Evolutionary conservation across 129 eudicot genomes (phyloP).

Genomic region (Artemisia argyi): DNA sequence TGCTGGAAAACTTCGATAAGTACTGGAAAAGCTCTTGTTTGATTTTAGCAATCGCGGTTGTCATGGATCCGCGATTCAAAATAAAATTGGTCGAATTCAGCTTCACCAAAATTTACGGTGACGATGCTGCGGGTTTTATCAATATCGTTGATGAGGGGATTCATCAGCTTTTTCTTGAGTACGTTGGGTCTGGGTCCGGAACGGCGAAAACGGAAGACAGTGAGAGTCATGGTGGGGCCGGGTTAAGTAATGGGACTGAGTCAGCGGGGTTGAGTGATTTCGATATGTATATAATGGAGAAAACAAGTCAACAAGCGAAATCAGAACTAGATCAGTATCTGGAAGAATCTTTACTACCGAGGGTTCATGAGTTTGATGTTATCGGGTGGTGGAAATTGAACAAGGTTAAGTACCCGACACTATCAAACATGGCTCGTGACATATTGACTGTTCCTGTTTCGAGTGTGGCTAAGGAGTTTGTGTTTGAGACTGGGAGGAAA

Average conservation of each 20-base stretch:
- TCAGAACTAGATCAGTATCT: constrained; percentile 26
- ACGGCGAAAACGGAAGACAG: too few relatives aligned
- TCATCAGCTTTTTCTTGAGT: constrained; percentile 76
- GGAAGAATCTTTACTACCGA: constrained; percentile 20
- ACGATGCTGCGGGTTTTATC: constrained; percentile 46
- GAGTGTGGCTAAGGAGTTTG: constrained; percentile 42
- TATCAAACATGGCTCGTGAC: constrained; percentile 74
- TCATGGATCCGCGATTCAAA: constrained; percentile 90
- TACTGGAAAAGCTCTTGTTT: constrained; percentile 67
- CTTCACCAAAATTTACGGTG: constrained; percentile 71
- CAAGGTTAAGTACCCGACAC: constrained; percentile 64
- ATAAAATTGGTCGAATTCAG: constrained; percentile 87
- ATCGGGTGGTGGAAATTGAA: constrained; percentile 79
- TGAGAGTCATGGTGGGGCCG: constrained; percentile 17
- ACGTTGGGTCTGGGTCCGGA: constrained; percentile 41
- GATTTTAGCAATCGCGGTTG: constrained; percentile 71
- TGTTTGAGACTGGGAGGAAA: constrained; percentile 47
- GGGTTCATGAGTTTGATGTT: constrained; percentile 50
- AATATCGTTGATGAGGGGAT: constrained; percentile 45
- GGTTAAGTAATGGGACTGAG: background rate
- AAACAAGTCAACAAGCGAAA: constrained; percentile 27
- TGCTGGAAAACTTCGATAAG: constrained; percentile 70
- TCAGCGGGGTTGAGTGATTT: constrained; percentile 18
- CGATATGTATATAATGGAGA: constrained; percentile 28
- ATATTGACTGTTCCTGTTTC: constrained; percentile 58